Conservation (phyloP, 352 stramenopile species). For the Phytopythium cucurbitacearum region DNA sequence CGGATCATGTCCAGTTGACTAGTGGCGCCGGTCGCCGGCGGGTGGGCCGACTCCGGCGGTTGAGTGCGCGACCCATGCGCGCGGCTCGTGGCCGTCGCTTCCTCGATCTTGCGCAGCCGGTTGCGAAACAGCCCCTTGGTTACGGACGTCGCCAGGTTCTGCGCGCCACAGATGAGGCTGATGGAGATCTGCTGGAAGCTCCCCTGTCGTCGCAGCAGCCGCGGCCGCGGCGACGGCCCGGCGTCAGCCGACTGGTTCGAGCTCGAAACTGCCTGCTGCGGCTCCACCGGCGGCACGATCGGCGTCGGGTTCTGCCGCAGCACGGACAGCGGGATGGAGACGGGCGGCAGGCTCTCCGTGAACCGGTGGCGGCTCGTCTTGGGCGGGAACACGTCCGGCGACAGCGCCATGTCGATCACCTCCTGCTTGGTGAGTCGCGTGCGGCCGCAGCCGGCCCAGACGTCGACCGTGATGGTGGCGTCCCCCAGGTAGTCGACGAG, state of each 20-base stretch:
- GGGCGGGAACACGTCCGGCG: slow-evolving; percentile 73
- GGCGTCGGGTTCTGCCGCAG: slow-evolving; percentile 56
- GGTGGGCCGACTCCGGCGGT: not conserved
- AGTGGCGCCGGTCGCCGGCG: not conserved
- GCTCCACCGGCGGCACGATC: slow-evolving; percentile 19
- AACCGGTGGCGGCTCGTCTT: slow-evolving; percentile 86
- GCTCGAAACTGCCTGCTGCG: not conserved
- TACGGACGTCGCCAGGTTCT: slow-evolving; percentile 65
- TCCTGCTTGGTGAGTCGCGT: slow-evolving; percentile 67
- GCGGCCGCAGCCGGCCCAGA: slow-evolving; percentile 73
- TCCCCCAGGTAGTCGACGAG: slow-evolving; percentile 81
- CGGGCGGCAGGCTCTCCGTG: slow-evolving; percentile 71
- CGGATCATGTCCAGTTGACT: slow-evolving; percentile 74
- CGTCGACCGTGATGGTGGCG: slow-evolving; percentile 66
- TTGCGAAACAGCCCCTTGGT: slow-evolving; percentile 72
- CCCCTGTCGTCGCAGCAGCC: slow-evolving; percentile 18
- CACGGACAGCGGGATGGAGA: slow-evolving; percentile 76
- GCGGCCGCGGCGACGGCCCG: not conserved
- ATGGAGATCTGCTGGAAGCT: slow-evolving; percentile 71
- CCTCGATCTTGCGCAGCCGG: slow-evolving; percentile 51
- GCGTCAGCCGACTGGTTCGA: not conserved
- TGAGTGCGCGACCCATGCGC: not conserved
- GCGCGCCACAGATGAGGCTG: slow-evolving; percentile 67
- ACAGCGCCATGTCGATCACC: slow-evolving; percentile 81
- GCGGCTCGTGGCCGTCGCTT: not conserved